Base-by-base conservation (phyloP, 2,329 filamentous ascomycete genomes). In the Rutstroemia sp. region DNA sequence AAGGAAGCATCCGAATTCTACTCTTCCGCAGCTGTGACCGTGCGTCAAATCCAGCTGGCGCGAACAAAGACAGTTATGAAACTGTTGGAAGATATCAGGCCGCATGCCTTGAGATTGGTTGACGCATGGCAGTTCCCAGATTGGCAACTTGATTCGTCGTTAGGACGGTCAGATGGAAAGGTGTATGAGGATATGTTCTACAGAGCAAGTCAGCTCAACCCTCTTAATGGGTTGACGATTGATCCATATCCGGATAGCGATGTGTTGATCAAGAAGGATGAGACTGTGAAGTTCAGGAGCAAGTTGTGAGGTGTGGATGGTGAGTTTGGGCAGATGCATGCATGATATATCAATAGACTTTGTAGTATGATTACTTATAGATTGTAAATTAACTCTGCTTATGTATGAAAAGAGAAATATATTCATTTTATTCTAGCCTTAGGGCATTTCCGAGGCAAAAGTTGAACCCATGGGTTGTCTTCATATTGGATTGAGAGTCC, bases 101-200 rank as follows among this genome's bases (percentile, higher is more conserved):
- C 87, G 3, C 87, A 91, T 67, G 86, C 87, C 0, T 77, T 91
- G 14, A 72, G 81, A 10, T 73, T 91, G 10, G 87, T 89, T 0
- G 87, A 91, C 65, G 75, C 84, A 0, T 91, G 87, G 88, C 80
- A 81, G 58, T 88, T 91, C 71, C 83, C 87, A 1, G 87, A 91
- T 68, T 91, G 85, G 85, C 84, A 88, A 64, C 77, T 91, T 2
- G 87, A 91, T 68, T 85, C 80, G 64, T 83, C 81, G 57, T 70
- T 91, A 41, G 87, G 88, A 1, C 76, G 86, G 1, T 80, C 79
- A 45, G 87, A 91, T 59, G 87, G 88, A 19, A 84, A 86, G 64
- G 87, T 90, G 1, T 91, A 91, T 63, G 84, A 88, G 69, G 87
- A 90, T 64, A 77, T 91, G 75, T 91, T 90, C 72, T 75, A 83